These are phyloP conservation scores for Aureobasidium sp. DNA, from an alignment of 2,329 filamentous ascomycete genomes.

Conservation along the genomic window DNA sequence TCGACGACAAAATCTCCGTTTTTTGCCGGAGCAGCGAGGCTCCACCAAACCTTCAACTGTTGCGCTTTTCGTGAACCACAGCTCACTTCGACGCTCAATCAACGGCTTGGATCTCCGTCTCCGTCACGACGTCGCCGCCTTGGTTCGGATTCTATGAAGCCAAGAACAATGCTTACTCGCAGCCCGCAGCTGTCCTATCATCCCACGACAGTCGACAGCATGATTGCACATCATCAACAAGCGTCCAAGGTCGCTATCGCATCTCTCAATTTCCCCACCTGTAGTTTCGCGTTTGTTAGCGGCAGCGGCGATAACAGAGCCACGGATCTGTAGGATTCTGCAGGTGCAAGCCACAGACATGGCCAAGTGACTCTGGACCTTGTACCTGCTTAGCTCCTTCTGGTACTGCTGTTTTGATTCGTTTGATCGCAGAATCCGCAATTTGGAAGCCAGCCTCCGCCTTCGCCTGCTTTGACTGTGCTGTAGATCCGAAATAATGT, in stretches of 20 bases:
- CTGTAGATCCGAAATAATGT: no score
- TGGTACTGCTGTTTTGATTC: neutral
- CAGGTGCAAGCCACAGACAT: conserved; percentile 9
- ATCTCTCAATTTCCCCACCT: neutral
- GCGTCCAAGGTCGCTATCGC: neutral
- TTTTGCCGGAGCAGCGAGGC: neutral
- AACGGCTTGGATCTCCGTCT: neutral
- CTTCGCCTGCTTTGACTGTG: neutral
- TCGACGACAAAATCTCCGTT: neutral
- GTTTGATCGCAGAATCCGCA: neutral
- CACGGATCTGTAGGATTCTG: conserved; percentile 2
- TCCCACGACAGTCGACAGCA: neutral
- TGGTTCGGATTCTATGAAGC: neutral
- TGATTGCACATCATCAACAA: neutral
- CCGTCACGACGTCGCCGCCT: neutral
- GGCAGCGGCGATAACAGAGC: neutral
- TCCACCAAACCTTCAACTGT: neutral
- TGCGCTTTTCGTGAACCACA: conserved; percentile 1
- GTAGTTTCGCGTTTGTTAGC: neutral
- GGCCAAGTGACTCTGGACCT: neutral
- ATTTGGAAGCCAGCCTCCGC: neutral
- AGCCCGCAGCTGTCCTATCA: neutral
- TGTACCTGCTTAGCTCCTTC: conserved; percentile 1
- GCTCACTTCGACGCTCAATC: neutral
- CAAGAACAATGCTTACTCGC: conserved; percentile 1